A percentile compares a stretch with the other conserved stretches of the same genome.
Evolutionary conservation across 2,329 filamentous ascomycete species (phyloP).

Genomic region (Coccinonectria pachysandricola): DNA sequence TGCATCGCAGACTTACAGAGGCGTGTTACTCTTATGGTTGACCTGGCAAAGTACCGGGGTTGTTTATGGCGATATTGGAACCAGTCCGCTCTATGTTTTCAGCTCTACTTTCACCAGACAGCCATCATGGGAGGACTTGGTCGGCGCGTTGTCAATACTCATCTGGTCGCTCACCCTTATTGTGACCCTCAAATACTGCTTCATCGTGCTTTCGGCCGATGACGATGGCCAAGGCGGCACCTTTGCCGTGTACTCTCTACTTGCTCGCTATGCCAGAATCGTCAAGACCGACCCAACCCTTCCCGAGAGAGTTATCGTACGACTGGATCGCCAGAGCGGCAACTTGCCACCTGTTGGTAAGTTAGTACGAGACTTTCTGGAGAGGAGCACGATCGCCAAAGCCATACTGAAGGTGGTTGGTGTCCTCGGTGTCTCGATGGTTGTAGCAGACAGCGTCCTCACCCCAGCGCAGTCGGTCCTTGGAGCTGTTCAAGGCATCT

Average conservation of each 20-base stretch:
- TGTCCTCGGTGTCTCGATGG: constrained; percentile 56
- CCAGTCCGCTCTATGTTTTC: constrained; percentile 58
- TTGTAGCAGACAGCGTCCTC: constrained; percentile 55
- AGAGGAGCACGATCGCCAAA: constrained; percentile 42
- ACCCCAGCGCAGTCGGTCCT: constrained; percentile 62
- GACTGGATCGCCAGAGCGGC: constrained; percentile 48
- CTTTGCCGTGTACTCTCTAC: constrained; percentile 55
- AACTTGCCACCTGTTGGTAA: constrained; percentile 39
- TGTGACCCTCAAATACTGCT: constrained; percentile 58
- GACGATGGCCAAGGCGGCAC: constrained; percentile 64
- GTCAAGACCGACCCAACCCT: constrained; percentile 45
- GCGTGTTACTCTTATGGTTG: constrained; percentile 30
- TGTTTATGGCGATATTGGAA: constrained; percentile 61
- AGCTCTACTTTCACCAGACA: constrained; percentile 53
- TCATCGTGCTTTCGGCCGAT: constrained; percentile 56
- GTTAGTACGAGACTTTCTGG: constrained; percentile 44
- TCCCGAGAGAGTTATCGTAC: constrained; percentile 38
- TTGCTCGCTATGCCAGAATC: constrained; percentile 51
- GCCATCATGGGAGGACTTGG: constrained; percentile 47
- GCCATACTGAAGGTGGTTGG: constrained; percentile 49
- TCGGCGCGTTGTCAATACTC: constrained; percentile 57
- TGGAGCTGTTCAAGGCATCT: constrained; percentile 55
- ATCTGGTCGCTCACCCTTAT: constrained; percentile 61
- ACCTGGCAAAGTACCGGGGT: constrained; percentile 56
- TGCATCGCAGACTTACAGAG: constrained; percentile 21